Base-by-base conservation (phyloP, 2,329 filamentous ascomycete species). In the Coniochaeta sp. region DNA sequence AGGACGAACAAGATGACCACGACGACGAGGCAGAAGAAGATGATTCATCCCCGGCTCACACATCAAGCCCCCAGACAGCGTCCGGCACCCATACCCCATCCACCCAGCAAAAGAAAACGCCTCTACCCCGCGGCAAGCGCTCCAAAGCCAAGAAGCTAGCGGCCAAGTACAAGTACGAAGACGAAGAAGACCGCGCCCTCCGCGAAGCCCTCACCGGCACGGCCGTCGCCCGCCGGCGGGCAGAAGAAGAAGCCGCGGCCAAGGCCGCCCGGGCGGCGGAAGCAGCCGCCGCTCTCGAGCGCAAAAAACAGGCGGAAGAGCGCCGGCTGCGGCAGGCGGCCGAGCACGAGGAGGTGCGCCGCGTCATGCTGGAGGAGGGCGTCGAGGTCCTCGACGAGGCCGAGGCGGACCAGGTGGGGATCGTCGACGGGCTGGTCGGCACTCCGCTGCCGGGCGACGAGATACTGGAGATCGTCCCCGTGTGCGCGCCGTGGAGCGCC, bases 191-290 rank as follows among this genome's bases (percentile, higher is more conserved):
- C 69, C 90, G 92, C 14, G 84, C 83, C 7, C 83, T 93, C 0
- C 91, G 92, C 34, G 89, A 97, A 74, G 82, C 87, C 26, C 81
- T 98, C n/a, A 86, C 96, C n/a, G 95, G 95, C 43, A 88, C 90
- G 1, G 78, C 82, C 62, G 81, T 82, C 0, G 88, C 88, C 1
- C 82, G 84, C 40, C 82, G 89, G 66, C 86, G 87, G 63, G 85
- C 83, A 16, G 85, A 89, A 66, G 88, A 86, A 1, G 89, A 90
- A 67, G 83, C 84, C 0, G 79, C 82, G 62, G 86, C 85, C 40
- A 90, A 89, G 71, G 85, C 81, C 0, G 78, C 84, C 63, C 83
- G 83, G 12, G 90, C 96, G 68, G 87, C 88, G 33, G 89, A 93
- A 68, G 77, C 85, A 1, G 86, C 86, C 40, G 88, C 87, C 1